Evolutionary conservation across 2,329 filamentous ascomycete species (phyloP).

Genomic region (Cryphonectria nitschkei): DNA sequence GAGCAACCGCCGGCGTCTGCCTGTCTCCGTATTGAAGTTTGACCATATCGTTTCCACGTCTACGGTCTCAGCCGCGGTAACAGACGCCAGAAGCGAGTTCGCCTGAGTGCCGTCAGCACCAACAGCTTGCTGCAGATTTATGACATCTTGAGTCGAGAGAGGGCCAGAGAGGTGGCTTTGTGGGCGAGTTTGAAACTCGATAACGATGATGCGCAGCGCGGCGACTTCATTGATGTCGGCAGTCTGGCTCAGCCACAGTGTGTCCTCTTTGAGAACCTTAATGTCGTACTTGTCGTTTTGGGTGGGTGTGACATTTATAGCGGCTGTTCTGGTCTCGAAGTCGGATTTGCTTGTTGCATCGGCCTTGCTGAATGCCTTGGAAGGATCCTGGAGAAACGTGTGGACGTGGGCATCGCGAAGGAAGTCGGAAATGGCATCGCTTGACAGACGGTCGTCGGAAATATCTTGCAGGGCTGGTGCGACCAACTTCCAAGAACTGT

Average conservation of each 20-base stretch:
- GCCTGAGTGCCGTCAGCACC: conserved; percentile 65
- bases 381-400: conserved; percentile 69
- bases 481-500: conserved; percentile 65
- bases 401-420: conserved; percentile 71
- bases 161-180: conserved; percentile 70
- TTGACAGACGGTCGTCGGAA: conserved; percentile 58
- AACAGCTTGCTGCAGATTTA: conserved; percentile 75
- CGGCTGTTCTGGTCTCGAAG: conserved; percentile 81
- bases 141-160: conserved; percentile 76
- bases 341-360: conserved; percentile 67
- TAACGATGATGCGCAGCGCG: conserved; percentile 76
- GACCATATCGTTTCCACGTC: conserved; percentile 60
- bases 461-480: conserved; percentile 60
- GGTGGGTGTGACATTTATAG: conserved; percentile 78
- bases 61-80: conserved; percentile 49
- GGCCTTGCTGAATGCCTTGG: conserved; percentile 67
- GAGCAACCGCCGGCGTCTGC: conserved; percentile 69
- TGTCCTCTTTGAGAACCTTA: conserved; percentile 80
- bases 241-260: conserved; percentile 81
- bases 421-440: conserved; percentile 66
- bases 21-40: conserved; percentile 65
- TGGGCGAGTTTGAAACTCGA: conserved; percentile 85
- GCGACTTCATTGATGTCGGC: conserved; percentile 78
- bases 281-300: conserved; percentile 71
- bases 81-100: conserved; percentile 58